Conservation (phyloP, 106 monocot genomes). For the Dioscorea zingiberensis region DNA sequence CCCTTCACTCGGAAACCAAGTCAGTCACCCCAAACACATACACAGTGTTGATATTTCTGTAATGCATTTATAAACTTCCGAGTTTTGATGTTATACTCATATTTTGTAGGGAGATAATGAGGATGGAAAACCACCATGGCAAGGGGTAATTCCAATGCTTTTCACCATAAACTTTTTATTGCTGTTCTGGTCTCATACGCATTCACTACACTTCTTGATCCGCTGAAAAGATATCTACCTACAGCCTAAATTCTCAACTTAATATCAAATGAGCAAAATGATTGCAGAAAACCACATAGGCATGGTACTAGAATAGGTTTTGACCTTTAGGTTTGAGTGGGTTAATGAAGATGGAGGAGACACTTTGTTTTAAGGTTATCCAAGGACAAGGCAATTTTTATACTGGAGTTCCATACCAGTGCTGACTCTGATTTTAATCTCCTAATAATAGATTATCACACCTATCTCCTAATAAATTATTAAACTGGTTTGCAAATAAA, state of each 20-base stretch:
- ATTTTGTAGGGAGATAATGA: conserved; percentile 8
- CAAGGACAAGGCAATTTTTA: no score
- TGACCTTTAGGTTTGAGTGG: neutral
- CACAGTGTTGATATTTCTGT: no score
- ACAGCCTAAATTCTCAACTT: neutral
- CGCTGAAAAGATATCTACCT: neutral
- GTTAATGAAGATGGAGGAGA: neutral
- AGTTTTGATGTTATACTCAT: neutral
- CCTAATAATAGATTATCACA: no score
- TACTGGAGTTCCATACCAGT: no score
- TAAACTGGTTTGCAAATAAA: no score
- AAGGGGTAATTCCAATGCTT: conserved; percentile 11
- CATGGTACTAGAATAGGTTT: neutral
- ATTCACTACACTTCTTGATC: neutral
- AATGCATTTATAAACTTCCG: no score
- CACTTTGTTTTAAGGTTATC: no score
- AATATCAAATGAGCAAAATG: neutral
- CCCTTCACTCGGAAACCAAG: conserved; percentile 63
- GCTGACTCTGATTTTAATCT: no score
- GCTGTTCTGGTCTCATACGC: neutral
- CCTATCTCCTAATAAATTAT: no score
- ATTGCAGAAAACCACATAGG: neutral
- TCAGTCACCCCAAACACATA: no score
- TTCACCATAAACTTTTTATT: neutral
- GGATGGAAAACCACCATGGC: conserved; percentile 20